These are phyloP conservation scores for Globisporangium paroecandrum DNA, from an alignment of 352 stramenopile species.

Conservation along the genomic window DNA sequence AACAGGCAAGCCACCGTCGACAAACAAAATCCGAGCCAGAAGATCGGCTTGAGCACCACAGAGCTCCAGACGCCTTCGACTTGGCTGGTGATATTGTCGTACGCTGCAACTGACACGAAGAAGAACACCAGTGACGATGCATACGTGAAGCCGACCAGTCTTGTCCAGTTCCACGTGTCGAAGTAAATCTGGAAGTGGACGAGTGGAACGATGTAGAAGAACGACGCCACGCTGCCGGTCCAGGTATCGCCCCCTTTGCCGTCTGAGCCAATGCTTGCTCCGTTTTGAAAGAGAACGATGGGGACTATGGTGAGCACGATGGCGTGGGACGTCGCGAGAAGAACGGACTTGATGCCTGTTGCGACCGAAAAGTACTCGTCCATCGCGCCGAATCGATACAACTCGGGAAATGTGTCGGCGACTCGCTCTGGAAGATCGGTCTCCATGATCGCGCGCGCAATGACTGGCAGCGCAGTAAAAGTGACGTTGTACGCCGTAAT, in stretches of 20 bases:
- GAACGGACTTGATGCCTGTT: conserved; percentile 39
- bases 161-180: conserved; percentile 81
- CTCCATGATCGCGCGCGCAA: conserved; percentile 73
- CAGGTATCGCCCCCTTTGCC: conserved; percentile 67
- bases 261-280: conserved; percentile 46
- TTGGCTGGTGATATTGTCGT: conserved; percentile 45
- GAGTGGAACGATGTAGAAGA: conserved; percentile 92
- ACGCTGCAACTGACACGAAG: conserved; percentile 42
- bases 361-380: conserved; percentile 62
- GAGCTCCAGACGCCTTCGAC: conserved; percentile 49
- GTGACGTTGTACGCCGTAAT: conserved; percentile 95
- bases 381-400: conserved; percentile 57
- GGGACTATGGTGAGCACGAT: conserved; percentile 54
- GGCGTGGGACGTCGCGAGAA: conserved; percentile 53
- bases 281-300: conserved; percentile 50
- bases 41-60: conserved; percentile 32
- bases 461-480: conserved; percentile 90
- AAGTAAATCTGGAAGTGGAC: conserved; percentile 87
- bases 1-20: conserved; percentile 40
- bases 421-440: conserved; percentile 66
- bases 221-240: conserved; percentile 88
- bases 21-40: conserved; percentile 64
- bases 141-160: conserved; percentile 39
- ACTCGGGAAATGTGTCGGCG: conserved; percentile 62
- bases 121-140: conserved; percentile 47